A percentile compares a stretch with the other conserved stretches of the same genome.
phyloP scores from a whole-genome alignment of 164 flowering plant genomes.

The Vitis vinifera region ASM3070453v1 NC_081823.1:7484001-7484500 shows the following conservation, averaged over 20 bases:
- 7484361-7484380: slow-evolving; percentile 14
- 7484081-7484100: too few relatives aligned
- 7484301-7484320: slow-evolving; percentile 28
- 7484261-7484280: slow-evolving; percentile 23
- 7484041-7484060: too few relatives aligned
- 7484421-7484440: slow-evolving; percentile 19
- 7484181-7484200: neutral
- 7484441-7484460: slow-evolving; percentile 50
- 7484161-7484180: neutral
- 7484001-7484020: too few relatives aligned
- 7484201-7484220: neutral
- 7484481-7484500: slow-evolving; percentile 27
- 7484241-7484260: neutral
- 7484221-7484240: neutral
- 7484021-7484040: too few relatives aligned
- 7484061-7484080: too few relatives aligned
- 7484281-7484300: slow-evolving; percentile 57
- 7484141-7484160: neutral
- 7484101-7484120: too few relatives aligned
- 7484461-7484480: slow-evolving; percentile 54
- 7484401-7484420: slow-evolving; percentile 12
- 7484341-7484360: slow-evolving; percentile 20
- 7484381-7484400: slow-evolving; percentile 12
- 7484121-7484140: too few relatives aligned
- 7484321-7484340: slow-evolving; percentile 46